These are phyloP conservation scores for Teratosphaeria zuluensis DNA, from an alignment of 2,329 filamentous ascomycete species.

Conservation along the genomic window DNA sequence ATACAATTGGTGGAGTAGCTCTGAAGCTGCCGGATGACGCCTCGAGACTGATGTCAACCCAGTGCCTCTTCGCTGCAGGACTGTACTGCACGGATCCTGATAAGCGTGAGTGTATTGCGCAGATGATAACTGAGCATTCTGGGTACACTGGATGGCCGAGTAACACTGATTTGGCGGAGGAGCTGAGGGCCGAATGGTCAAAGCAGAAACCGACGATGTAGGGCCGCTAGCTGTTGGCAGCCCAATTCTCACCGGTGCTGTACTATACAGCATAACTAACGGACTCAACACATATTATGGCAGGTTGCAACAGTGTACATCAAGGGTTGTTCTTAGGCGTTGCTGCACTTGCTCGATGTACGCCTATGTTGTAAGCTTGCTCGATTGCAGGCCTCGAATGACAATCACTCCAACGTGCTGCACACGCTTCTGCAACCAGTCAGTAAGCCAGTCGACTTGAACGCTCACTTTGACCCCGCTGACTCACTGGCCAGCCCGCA, in stretches of 20 bases:
- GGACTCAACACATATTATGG: too few relatives aligned
- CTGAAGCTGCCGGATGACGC: slow-evolving; percentile 34
- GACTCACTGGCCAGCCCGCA: too few relatives aligned
- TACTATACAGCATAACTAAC: too few relatives aligned
- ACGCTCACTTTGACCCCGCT: too few relatives aligned
- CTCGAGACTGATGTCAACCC: slow-evolving; percentile 35
- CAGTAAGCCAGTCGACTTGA: too few relatives aligned
- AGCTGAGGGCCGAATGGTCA: slow-evolving; percentile 12
- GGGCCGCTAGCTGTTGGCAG: neutral
- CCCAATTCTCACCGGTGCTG: neutral
- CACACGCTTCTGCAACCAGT: too few relatives aligned
- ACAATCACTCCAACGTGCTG: too few relatives aligned
- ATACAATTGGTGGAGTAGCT: slow-evolving; percentile 42
- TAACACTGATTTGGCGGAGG: slow-evolving; percentile 21
- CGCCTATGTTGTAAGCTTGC: too few relatives aligned
- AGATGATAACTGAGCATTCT: slow-evolving; percentile 30
- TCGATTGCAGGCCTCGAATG: too few relatives aligned
- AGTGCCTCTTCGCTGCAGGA: slow-evolving; percentile 35
- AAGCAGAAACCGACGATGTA: neutral
- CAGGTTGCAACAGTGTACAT: too few relatives aligned
- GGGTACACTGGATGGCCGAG: slow-evolving; percentile 33
- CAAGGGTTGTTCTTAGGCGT: too few relatives aligned
- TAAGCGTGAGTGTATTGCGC: slow-evolving; percentile 29
- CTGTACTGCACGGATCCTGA: slow-evolving; percentile 31
- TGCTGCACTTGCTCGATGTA: too few relatives aligned